Conservation (phyloP, 129 eudicot species). For the Arctium lappa region DNA sequence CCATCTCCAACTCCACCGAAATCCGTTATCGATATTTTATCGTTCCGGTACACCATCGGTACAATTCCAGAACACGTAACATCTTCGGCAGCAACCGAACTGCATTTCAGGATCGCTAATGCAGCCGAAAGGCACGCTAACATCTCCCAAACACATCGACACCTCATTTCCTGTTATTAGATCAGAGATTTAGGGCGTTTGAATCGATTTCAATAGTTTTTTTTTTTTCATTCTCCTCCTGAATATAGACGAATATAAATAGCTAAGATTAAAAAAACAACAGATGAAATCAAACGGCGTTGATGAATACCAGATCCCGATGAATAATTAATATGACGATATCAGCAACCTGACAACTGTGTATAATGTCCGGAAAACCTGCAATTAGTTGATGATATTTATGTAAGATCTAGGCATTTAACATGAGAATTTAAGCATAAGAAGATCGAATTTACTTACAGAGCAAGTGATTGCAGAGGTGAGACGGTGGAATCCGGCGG, state of each 20-base stretch:
- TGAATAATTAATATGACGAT: background rate
- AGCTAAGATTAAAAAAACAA: background rate
- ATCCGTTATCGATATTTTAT: constrained; percentile 65
- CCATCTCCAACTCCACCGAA: constrained; percentile 87
- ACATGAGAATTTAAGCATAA: background rate
- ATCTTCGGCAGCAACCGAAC: constrained; percentile 27
- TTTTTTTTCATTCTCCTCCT: background rate
- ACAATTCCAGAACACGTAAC: constrained; percentile 77
- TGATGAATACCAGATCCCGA: background rate
- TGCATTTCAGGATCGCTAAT: constrained; percentile 19
- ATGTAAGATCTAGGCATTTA: background rate
- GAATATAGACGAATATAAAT: background rate
- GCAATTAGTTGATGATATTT: background rate
- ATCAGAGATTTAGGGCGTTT: background rate
- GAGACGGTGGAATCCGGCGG: constrained; percentile 10
- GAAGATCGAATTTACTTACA: background rate
- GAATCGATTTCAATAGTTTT: background rate
- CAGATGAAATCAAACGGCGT: background rate
- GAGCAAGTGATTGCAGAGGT: background rate
- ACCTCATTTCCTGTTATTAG: constrained; percentile 12
- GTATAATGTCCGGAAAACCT: background rate
- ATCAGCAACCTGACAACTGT: background rate
- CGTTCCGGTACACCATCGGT: constrained; percentile 59
- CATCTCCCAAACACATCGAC: background rate
- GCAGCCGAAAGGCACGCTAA: constrained; percentile 14